Conservation (phyloP, 208 protist species). For the Acanthamoeba lenticulata region DNA sequence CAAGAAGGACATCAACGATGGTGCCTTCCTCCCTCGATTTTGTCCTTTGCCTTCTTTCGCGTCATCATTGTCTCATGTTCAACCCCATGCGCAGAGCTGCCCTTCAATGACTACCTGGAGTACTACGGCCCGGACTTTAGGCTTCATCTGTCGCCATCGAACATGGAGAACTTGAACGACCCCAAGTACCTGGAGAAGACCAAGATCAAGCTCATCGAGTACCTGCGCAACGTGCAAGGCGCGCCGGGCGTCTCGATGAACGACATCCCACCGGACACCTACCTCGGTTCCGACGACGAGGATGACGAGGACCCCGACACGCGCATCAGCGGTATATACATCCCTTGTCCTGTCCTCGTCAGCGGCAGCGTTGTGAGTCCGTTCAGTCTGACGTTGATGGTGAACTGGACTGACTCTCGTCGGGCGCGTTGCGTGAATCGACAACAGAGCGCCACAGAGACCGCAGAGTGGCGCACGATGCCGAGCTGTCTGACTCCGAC, state of each 20-base stretch:
- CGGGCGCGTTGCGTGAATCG: too few species aligned
- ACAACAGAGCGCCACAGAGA: slow-evolving; percentile 62
- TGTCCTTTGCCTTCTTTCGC: neutral
- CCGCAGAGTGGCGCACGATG: slow-evolving; percentile 46
- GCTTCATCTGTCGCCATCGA: slow-evolving; percentile 84
- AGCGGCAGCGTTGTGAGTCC: neutral
- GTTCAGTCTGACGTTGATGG: neutral
- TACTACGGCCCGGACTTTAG: slow-evolving; percentile 93
- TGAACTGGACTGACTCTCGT: neutral
- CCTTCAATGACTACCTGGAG: slow-evolving; percentile 94
- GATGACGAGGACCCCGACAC: slow-evolving; percentile 80
- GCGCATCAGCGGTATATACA: slow-evolving; percentile 58
- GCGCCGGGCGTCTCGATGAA: slow-evolving; percentile 77
- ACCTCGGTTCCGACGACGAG: slow-evolving; percentile 77
- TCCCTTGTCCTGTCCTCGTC: neutral
- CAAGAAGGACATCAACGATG: slow-evolving; percentile 79
- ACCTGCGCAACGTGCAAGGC: slow-evolving; percentile 71
- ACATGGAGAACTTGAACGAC: slow-evolving; percentile 76
- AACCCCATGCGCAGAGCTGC: slow-evolving; percentile 82
- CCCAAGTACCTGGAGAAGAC: slow-evolving; percentile 81
- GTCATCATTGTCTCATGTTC: neutral
- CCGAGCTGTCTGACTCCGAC: slow-evolving; percentile 78
- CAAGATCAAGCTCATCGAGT: slow-evolving; percentile 79
- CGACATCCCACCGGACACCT: slow-evolving; percentile 79
- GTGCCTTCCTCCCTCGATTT: neutral